Evolutionary conservation across 2,329 filamentous ascomycete genomes (phyloP), one percentile per base, ranked within the genome.

Genomic region (Tricladium varicosporioides): DNA sequence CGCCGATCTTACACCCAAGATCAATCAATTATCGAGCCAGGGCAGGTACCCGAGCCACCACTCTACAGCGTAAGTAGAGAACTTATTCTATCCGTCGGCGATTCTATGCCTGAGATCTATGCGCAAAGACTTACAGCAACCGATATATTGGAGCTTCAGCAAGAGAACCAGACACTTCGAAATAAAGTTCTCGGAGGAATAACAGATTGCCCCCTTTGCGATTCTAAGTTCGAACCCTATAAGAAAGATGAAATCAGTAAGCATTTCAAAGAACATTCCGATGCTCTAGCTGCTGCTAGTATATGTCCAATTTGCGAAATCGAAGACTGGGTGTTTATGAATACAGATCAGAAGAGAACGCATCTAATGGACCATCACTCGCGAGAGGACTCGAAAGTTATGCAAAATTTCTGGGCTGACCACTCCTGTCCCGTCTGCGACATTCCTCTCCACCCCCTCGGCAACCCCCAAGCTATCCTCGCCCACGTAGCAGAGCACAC

Each of bases 341-440:
- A 52, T 15, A 52, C 46, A n/a, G 53, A 60, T 3, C 59, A 66
- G 40, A 64, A 61, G 51, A 62, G 54, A 48, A 22, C 51, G 3
- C 67, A 69, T 54, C 44, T 68, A 1, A 46, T 43, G 7, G 18
- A 32, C 1, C 64, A 68, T 55, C 55, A 58, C 15, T 19, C 47
- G 1, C 31, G 43, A 15, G 22, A 15, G 5, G 56, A 57, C 14
- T 56, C 22, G 1, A 32, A 55, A 16, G 50, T 36, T 19, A 62
- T 65, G 1, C 53, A 48, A 8, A 42, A 55, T 14, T 66, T 63
- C 27, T 69, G 59, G 56, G 47, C 61, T 7, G 46, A 40, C 5
- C 47, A 62, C 13, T 33, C 58, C 19, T 69, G 67, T 33, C 65
- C 65, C 18, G 47, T 66, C 33, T 69, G 66, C 43, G 60, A 65